phyloP scores from a whole-genome alignment of 768 basidiomycete species.

The Omphalotus guepiniiformis region DNA sequence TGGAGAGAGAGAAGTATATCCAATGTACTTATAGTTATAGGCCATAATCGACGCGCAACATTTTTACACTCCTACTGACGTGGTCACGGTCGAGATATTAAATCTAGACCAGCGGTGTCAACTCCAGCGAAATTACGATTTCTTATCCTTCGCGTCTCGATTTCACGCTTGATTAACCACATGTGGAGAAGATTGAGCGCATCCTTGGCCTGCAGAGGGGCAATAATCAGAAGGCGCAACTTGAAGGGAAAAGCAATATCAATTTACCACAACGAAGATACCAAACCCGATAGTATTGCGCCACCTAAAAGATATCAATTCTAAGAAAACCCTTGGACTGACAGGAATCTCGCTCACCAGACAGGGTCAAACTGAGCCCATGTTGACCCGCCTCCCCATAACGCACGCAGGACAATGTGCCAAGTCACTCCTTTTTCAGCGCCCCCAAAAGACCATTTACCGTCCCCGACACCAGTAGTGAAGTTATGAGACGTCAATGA shows the following conservation, averaged over 20 bases:
- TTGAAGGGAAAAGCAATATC: constrained; percentile 1
- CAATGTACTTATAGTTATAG: too few species aligned
- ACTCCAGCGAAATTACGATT: constrained; percentile 70
- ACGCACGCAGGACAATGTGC: constrained; percentile 29
- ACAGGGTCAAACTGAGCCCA: constrained; percentile 34
- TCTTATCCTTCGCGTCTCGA: constrained; percentile 64
- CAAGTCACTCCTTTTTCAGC: constrained; percentile 19
- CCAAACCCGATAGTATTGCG: constrained; percentile 46
- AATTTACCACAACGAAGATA: constrained; percentile 38
- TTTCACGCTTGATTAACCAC: constrained; percentile 66
- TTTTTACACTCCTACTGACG: too few species aligned
- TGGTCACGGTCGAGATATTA: constrained; percentile 34
- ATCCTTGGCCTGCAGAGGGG: constrained; percentile 53
- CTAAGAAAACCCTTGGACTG: constrained; percentile 37
- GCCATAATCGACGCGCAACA: neutral
- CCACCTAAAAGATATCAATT: constrained; percentile 23
- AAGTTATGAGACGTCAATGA: neutral
- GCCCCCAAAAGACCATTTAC: neutral
- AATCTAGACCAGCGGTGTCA: constrained; percentile 62
- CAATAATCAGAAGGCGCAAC: neutral
- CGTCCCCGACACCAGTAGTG: constrained; percentile 1
- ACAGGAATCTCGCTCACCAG: constrained; percentile 51
- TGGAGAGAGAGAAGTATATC: neutral
- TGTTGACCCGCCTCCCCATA: constrained; percentile 21
- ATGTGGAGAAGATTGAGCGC: constrained; percentile 63